A percentile compares a stretch with the other conserved stretches of the same genome.
Conservation (phyloP, 2,329 filamentous ascomycete species). For the Endothia cerciana region DNA sequence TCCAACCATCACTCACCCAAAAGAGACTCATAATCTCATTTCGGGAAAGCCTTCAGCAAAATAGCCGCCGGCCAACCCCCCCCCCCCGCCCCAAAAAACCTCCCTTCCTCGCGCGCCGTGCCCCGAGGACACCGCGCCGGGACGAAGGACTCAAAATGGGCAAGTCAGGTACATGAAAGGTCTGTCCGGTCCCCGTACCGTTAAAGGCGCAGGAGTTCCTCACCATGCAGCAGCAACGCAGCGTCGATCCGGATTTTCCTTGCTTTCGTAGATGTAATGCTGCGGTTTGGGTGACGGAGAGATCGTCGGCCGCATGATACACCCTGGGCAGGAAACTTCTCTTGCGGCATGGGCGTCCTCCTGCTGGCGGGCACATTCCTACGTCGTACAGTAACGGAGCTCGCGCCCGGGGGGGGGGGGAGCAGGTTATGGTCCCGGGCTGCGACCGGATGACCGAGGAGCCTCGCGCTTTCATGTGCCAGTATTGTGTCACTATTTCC, state of each 20-base stretch:
- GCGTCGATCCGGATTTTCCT: conserved; percentile 7
- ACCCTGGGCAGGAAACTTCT: not conserved
- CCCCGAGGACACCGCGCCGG: conserved; percentile 11
- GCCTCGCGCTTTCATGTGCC: not conserved
- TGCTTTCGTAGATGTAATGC: not conserved
- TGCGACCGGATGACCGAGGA: not conserved
- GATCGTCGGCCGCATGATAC: not conserved
- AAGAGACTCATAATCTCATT: not conserved
- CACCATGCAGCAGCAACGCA: conserved; percentile 5
- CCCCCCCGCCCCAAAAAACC: too few relatives aligned
- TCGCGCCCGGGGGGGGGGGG: too few relatives aligned
- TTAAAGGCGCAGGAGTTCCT: not conserved
- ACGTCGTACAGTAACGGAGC: too few relatives aligned
- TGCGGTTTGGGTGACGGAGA: not conserved
- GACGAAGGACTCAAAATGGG: conserved; percentile 8
- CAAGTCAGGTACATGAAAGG: conserved; percentile 16
- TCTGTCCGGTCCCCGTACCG: not conserved
- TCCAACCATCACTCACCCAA: not conserved
- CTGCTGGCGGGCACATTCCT: not conserved
- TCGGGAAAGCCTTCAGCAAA: conserved; percentile 12
- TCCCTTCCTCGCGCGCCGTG: not conserved
- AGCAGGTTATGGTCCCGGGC: too few relatives aligned
- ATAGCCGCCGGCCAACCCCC: too few relatives aligned
- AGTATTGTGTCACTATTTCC: conserved; percentile 5
- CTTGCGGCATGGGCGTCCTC: not conserved